These are phyloP conservation scores for Leccinum discolor DNA, from an alignment of 1,284 basidiomycete species.

Conservation along the genomic window DNA sequence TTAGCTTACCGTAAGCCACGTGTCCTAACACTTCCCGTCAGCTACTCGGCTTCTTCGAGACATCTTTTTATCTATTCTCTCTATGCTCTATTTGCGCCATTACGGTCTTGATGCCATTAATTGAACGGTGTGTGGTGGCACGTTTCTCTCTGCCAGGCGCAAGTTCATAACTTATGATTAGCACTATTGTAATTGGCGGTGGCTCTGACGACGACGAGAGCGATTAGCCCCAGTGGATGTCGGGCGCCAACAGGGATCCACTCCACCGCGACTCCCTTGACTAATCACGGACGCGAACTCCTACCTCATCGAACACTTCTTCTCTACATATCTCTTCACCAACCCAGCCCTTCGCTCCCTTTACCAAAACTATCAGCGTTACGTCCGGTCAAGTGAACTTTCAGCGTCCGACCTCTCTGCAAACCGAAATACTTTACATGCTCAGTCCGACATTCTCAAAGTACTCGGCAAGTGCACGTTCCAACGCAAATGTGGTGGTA, in stretches of 20 bases:
- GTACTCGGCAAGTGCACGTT: no score
- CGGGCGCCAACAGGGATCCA: constrained; percentile 28
- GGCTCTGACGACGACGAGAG: constrained; percentile 57
- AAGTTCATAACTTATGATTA: constrained; percentile 35
- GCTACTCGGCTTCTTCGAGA: constrained; percentile 72
- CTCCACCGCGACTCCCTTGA: constrained; percentile 73
- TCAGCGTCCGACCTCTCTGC: no score
- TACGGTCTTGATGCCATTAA: constrained; percentile 91
- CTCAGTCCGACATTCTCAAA: no score
- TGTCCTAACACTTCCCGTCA: no score
- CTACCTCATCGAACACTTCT: constrained; percentile 84
- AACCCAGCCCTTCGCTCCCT: constrained; percentile 83
- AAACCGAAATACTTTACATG: no score
- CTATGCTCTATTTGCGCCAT: constrained; percentile 57
- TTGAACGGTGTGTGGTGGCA: constrained; percentile 61
- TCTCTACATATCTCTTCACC: constrained; percentile 95
- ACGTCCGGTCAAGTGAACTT: no score
- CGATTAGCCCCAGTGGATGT: constrained; percentile 45
- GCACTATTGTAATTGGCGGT: constrained; percentile 68
- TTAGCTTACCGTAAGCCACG: no score
- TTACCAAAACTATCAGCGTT: constrained; percentile 52
- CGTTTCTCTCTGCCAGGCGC: not conserved
- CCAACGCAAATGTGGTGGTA: no score
- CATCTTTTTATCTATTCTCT: constrained; percentile 89
- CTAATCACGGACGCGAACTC: constrained; percentile 84